Evolutionary conservation across 495 filamentous ascomycete species (phyloP).

Genomic region (Aspergillus cavernicola): DNA sequence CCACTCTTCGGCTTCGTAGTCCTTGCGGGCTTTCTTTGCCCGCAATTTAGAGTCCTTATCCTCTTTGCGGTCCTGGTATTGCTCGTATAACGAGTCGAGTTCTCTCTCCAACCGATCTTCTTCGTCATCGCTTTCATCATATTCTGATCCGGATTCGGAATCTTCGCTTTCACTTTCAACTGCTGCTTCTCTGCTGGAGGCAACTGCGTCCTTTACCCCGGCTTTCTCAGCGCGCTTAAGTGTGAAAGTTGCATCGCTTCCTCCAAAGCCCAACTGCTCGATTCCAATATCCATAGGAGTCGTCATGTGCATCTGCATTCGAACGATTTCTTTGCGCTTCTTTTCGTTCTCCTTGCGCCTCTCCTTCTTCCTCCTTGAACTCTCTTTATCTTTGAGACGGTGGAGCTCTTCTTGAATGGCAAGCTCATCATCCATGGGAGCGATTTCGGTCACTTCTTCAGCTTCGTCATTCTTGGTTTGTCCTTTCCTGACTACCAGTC

Average conservation of each 20-base stretch:
- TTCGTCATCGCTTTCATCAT: conserved; percentile 69
- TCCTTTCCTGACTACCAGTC: conserved; percentile 67
- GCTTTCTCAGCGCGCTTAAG: conserved; percentile 75
- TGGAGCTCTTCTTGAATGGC: conserved; percentile 84
- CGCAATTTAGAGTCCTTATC: conserved; percentile 79
- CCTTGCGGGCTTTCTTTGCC: conserved; percentile 80
- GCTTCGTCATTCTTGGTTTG: conserved; percentile 48
- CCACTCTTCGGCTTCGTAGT: conserved; percentile 84
- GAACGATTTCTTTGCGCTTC: conserved; percentile 83
- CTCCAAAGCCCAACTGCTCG: conserved; percentile 76
- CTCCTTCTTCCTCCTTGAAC: conserved; percentile 70
- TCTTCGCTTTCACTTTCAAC: conserved; percentile 53
- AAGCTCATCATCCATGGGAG: conserved; percentile 90
- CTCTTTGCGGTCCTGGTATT: conserved; percentile 76
- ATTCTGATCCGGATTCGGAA: conserved; percentile 55
- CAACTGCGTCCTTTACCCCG: conserved; percentile 63
- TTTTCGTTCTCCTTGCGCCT: conserved; percentile 80
- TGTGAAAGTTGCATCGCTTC: conserved; percentile 77
- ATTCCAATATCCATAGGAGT: conserved; percentile 93
- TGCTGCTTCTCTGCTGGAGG: conserved; percentile 71
- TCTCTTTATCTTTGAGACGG: conserved; percentile 72
- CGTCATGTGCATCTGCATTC: conserved; percentile 96
- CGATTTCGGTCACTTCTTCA: conserved; percentile 75
- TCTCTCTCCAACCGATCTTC: conserved; percentile 77
- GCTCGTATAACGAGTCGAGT: conserved; percentile 79